Evolutionary conservation across 352 stramenopile genomes (phyloP), one percentile per base, ranked within the genome.

Genomic region (Phytophthora idaei): DNA sequence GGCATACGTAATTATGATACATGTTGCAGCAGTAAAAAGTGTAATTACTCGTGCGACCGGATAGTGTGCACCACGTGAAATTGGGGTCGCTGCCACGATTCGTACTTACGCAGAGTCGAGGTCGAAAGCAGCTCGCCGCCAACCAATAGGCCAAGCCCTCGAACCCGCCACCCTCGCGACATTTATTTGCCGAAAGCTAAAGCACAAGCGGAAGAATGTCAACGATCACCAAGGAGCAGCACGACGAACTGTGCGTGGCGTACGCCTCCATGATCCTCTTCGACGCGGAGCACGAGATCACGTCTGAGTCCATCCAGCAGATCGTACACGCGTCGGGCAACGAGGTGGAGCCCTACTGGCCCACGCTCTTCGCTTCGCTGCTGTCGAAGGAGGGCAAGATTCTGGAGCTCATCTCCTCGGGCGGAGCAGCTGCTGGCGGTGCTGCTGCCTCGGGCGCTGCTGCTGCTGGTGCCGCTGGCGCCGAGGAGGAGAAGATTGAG

Each of bases 221-320:
- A 73, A 80, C 73, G 65, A 80, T 94, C 71, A 83, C 66, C 73
- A 93, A 93, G 81, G 87, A 94, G 78, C 81, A 92, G 70, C 85
- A 94, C 75, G 87, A 94, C 64, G 87, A 94, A 83, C 77, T 94
- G 46, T 87, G 77, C 81, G 84, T 92, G 60, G 76, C 87, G 52
- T 94, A 94, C 80, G 87, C 87, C 12, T 90, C 87, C 55, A 77
- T 94, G 69, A 84, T 93, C 69, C 83, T 94, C 67, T 92, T 93
- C 69, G 87, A 94, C 64, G 87, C 81, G 34, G 87, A 93, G 64
- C 84, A 86, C 67, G 87, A 94, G 71, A 90, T 94, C 77, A 93
- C 82, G 44, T 67, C 85, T 21, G 85, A 94, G 54, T 71, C 83
- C 46, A 81, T 94, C 68, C 55, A 72, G 41, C 72, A 74, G 52